phyloP scores from a whole-genome alignment of 768 basidiomycete species.

The Calvatia gigantea region DNA sequence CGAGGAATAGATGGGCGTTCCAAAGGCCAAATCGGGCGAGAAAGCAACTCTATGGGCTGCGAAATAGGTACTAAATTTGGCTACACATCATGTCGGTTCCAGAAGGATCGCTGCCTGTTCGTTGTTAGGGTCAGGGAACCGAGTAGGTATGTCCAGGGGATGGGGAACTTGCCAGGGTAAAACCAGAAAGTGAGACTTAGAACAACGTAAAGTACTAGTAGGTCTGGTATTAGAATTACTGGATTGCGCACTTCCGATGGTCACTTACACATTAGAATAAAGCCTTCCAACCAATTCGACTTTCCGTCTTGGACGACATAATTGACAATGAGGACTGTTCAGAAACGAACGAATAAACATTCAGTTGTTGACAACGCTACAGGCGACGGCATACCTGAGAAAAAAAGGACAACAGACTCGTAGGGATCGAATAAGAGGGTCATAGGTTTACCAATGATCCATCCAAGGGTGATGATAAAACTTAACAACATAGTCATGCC shows the following conservation, averaged over 20 bases:
- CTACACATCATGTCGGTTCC: no score
- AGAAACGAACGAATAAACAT: neutral
- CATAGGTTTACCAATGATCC: conserved; percentile 78
- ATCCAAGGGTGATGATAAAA: conserved; percentile 73
- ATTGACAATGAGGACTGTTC: conserved; percentile 74
- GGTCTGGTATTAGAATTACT: neutral
- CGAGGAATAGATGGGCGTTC: no score
- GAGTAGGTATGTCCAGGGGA: conserved; percentile 5
- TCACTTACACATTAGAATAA: conserved; percentile 38
- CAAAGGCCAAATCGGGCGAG: neutral
- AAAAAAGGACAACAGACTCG: conserved; percentile 65
- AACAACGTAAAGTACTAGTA: conserved; percentile 65
- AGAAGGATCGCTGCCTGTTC: neutral
- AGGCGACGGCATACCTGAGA: conserved; percentile 30
- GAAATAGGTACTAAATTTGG: no score
- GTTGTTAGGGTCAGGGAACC: neutral
- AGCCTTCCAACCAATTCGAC: conserved; percentile 82
- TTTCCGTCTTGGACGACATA: conserved; percentile 80
- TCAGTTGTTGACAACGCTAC: neutral
- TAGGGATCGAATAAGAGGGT: conserved; percentile 87
- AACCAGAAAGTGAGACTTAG: conserved; percentile 70
- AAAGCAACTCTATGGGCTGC: no score
- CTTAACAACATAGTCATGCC: conserved; percentile 26
- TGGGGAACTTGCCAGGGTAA: conserved; percentile 36
- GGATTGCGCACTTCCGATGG: neutral